Conservation (phyloP, 371 early-diverging fungal species). For the Caulochytrium protostelioides region DNA sequence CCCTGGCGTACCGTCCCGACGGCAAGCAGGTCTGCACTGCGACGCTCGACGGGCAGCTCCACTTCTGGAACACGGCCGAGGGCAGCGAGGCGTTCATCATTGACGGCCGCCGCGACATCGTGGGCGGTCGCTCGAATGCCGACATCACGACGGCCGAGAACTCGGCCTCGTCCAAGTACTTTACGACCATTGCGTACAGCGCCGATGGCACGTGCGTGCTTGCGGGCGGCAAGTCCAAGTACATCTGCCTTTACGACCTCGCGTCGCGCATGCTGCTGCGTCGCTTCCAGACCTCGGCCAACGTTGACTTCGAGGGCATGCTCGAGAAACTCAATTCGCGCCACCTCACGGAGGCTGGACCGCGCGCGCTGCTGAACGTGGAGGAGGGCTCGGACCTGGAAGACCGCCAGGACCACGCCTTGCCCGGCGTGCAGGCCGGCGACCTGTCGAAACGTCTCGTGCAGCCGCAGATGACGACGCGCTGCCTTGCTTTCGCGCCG, state of each 20-base stretch:
- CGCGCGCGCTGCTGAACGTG: constrained; percentile 51
- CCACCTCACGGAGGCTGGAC: constrained; percentile 85
- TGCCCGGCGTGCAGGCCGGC: constrained; percentile 69
- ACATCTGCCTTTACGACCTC: constrained; percentile 84
- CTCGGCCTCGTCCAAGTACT: constrained; percentile 58
- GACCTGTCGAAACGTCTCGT: constrained; percentile 52
- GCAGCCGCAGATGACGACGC: constrained; percentile 58
- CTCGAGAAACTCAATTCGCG: constrained; percentile 66
- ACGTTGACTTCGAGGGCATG: constrained; percentile 78
- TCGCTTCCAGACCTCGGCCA: constrained; percentile 73
- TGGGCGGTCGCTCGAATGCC: constrained; percentile 54
- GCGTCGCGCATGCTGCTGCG: constrained; percentile 48
- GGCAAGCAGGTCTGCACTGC: constrained; percentile 64
- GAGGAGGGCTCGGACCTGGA: constrained; percentile 58
- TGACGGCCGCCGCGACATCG: constrained; percentile 81
- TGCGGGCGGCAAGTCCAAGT: constrained; percentile 83
- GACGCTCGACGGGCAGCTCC: constrained; percentile 77
- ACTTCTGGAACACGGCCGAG: constrained; percentile 58
- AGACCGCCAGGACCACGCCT: constrained; percentile 49
- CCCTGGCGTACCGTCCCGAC: constrained; percentile 74
- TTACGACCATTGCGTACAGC: constrained; percentile 79
- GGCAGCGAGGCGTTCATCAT: constrained; percentile 42
- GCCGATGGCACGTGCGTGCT: constrained; percentile 76
- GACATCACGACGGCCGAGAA: constrained; percentile 69
- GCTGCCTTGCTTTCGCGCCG: constrained; percentile 70